phyloP scores from a whole-genome alignment of 2,329 filamentous ascomycete genomes.

The Aspergillus oerlinghausenensis region DNA sequence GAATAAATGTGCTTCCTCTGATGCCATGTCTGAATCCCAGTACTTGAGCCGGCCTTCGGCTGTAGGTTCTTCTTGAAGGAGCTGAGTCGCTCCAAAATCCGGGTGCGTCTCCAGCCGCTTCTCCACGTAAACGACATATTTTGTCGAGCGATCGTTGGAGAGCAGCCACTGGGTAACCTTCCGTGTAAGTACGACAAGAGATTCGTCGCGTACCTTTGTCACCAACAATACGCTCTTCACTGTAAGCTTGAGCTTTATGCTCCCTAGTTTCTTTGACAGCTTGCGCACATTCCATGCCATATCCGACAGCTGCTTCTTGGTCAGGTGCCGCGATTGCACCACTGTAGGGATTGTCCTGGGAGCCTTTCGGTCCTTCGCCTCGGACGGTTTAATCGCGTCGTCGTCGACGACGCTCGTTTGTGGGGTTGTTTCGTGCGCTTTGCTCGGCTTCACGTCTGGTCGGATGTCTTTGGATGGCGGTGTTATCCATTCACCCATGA shows the following conservation, averaged over 20 bases:
- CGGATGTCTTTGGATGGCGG: conserved; percentile 10
- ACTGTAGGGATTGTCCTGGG: conserved; percentile 31
- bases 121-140: conserved; percentile 78
- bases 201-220: conserved; percentile 85
- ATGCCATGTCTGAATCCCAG: conserved; percentile 79
- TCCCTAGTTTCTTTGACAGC: conserved; percentile 78
- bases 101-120: conserved; percentile 66
- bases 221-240: conserved; percentile 81
- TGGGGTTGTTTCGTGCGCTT: not conserved
- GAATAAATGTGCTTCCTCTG: conserved; percentile 74
- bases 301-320: conserved; percentile 89
- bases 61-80: conserved; percentile 59
- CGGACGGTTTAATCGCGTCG: not conserved
- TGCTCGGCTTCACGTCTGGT: not conserved
- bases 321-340: conserved; percentile 69
- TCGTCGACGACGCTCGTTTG: not conserved
- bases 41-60: conserved; percentile 63
- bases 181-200: conserved; percentile 70
- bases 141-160: conserved; percentile 59
- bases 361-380: conserved; percentile 11
- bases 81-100: conserved; percentile 66
- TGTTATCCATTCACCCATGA: conserved; percentile 38
- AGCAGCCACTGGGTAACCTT: conserved; percentile 79
- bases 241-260: conserved; percentile 74
- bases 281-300: conserved; percentile 97